These are phyloP conservation scores for Fusarium vanettenii DNA, from an alignment of 2,329 filamentous ascomycete genomes.

Conservation along the genomic window DNA sequence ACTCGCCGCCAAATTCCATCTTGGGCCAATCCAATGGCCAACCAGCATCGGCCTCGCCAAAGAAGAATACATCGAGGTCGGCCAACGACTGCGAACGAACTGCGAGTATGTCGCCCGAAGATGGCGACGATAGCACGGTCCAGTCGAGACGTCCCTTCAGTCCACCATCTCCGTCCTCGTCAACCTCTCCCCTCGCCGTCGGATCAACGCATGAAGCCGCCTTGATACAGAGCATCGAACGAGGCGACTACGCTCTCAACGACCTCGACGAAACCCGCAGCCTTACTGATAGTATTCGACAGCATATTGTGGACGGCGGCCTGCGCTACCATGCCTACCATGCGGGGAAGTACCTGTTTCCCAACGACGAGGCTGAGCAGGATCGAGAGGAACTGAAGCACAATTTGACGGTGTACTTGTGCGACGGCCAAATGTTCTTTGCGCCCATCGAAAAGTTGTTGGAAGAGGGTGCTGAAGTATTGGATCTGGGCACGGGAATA, in stretches of 20 bases:
- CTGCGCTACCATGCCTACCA: constrained; percentile 56
- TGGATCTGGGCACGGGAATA: constrained; percentile 65
- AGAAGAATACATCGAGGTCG: not conserved
- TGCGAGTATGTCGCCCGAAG: constrained; percentile 2
- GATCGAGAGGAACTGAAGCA: constrained; percentile 57
- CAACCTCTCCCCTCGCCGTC: constrained; percentile 46
- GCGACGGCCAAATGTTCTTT: constrained; percentile 55
- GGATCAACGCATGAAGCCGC: constrained; percentile 45
- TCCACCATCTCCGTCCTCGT: constrained; percentile 45
- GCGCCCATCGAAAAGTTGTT: constrained; percentile 56
- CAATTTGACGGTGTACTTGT: constrained; percentile 52
- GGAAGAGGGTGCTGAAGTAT: constrained; percentile 54
- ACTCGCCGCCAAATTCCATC: constrained; percentile 42
- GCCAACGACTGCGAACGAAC: constrained; percentile 4
- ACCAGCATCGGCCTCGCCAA: not conserved
- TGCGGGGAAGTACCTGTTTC: constrained; percentile 56
- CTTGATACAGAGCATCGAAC: constrained; percentile 48
- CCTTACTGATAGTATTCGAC: constrained; percentile 56
- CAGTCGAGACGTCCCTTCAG: constrained; percentile 12
- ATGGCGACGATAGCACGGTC: not conserved
- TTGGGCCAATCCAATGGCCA: constrained; percentile 10
- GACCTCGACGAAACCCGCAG: constrained; percentile 53
- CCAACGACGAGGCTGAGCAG: constrained; percentile 58
- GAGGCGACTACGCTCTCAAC: constrained; percentile 44
- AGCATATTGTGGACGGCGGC: constrained; percentile 56